Evolutionary conservation across 2,329 filamentous ascomycete species (phyloP).

Genomic region (Aspergillus jensenii): DNA sequence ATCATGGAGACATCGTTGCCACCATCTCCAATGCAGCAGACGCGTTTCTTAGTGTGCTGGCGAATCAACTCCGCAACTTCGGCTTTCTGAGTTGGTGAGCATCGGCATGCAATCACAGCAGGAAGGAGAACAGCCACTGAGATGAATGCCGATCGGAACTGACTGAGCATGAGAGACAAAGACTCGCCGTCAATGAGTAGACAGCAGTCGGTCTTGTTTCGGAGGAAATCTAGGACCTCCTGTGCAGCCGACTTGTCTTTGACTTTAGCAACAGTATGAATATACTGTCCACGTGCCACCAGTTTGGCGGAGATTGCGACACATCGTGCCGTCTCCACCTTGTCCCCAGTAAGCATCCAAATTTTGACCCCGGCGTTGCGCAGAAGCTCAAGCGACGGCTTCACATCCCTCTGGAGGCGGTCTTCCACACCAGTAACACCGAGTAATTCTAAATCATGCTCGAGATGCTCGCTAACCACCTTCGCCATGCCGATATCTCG

Average conservation of each 20-base stretch:
- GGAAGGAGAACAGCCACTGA: conserved; percentile 82
- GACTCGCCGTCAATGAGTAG: conserved; percentile 95
- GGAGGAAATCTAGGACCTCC: conserved; percentile 83
- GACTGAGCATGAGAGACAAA: conserved; percentile 74
- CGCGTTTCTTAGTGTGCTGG: conserved; percentile 86
- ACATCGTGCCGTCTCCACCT: conserved; percentile 95
- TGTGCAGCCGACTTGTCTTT: conserved; percentile 81
- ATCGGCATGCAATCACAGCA: conserved; percentile 92
- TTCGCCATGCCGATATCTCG: conserved; percentile 80
- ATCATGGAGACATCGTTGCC: conserved; percentile 99
- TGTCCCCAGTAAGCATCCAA: conserved; percentile 99
- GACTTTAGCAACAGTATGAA: conserved; percentile 86
- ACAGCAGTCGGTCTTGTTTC: conserved; percentile 81
- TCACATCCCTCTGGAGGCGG: conserved; percentile 92
- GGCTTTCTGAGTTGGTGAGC: conserved; percentile 95
- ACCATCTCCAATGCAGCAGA: conserved; percentile 96
- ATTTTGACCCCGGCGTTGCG: conserved; percentile 98
- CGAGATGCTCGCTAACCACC: conserved; percentile 77
- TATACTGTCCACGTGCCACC: conserved; percentile 89
- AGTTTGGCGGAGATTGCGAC: conserved; percentile 94
- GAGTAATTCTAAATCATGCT: conserved; percentile 84
- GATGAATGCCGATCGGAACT: conserved; percentile 84
- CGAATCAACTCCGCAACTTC: conserved; percentile 90
- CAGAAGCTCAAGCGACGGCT: conserved; percentile 88
- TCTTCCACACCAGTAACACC: conserved; percentile 99